Base-by-base conservation (phyloP, 169 alveolate genomes). In the Babesia bigemina region DNA sequence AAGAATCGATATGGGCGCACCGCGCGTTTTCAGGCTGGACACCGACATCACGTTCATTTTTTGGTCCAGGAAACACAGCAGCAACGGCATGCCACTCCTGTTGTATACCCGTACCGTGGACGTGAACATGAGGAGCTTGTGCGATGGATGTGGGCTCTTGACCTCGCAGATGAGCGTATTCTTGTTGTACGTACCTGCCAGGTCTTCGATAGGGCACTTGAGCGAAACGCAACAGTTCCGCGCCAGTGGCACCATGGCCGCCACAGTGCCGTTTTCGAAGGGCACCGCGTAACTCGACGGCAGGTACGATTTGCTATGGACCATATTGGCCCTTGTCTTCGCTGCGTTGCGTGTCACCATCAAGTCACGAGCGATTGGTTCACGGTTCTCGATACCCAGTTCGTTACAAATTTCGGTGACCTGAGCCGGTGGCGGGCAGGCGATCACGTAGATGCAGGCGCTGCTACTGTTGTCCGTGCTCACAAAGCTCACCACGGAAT, bases 21-120 rank as follows among this genome's bases (percentile, higher is more conserved):
- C 83, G 21, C 92, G 79, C 48, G 85, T 74, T 55, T 70, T 84
- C 36, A 87, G 69, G 36, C 86, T 86, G 7, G 92, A 86, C 59
- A 92, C 76, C 53, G 67, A 82, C 71, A 87, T 69, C 22, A 89
- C 93, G 58, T 77, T 79, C 57, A 77, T 74, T 10, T 70, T 63
- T 29, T 60, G 76, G 70, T 92, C 95, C 17, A 88, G 87, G 72
- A 92, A 92, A 26, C 91, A 77, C 45, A 92, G 57, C 62, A 89
- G 85, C 73, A 92, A 66, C 10, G 96, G 96, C 83, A 92, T 79
- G 47, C 95, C 96, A 62, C 94, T 79, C 71, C 87, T 70, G 77
- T 92, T 92, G 79, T 77, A 76, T 63, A 92, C 67, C 52, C 91
- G 62, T 73, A 92, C 93, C 0, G 95, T 90, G 44, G 95, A 85